These are phyloP conservation scores for Acanthamoeba lenticulata DNA, from an alignment of 208 protist species.

Conservation along the genomic window DNA sequence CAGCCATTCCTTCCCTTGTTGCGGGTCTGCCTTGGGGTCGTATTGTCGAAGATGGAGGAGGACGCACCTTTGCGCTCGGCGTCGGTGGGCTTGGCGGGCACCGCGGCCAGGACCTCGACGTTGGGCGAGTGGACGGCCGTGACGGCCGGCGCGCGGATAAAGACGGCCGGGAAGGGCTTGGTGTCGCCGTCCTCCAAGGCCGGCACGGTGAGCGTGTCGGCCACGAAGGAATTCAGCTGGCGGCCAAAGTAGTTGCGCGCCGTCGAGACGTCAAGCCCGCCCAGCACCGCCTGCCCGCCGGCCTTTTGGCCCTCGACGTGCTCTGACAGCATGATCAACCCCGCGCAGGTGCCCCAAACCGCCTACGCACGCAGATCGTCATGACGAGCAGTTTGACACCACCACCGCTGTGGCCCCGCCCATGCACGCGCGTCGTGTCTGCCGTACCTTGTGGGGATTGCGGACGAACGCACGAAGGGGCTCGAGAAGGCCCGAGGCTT, in stretches of 20 bases:
- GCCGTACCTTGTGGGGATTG: conserved; percentile 9
- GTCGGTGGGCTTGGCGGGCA: conserved; percentile 6
- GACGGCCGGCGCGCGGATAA: conserved; percentile 77
- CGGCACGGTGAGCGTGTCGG: conserved; percentile 4
- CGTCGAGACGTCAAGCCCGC: conserved; percentile 69
- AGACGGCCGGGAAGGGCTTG: conserved; percentile 62
- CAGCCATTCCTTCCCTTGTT: no score
- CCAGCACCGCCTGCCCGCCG: conserved; percentile 74
- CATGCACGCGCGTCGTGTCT: background rate
- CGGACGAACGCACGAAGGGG: conserved; percentile 69
- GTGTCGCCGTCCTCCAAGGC: background rate
- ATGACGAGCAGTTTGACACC: background rate
- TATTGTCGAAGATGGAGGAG: background rate
- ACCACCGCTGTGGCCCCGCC: background rate
- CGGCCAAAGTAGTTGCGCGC: conserved; percentile 76
- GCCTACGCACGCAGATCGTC: background rate
- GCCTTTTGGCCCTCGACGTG: conserved; percentile 73
- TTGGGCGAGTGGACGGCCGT: conserved; percentile 3
- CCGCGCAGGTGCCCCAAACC: conserved; percentile 77
- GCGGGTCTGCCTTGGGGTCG: no score
- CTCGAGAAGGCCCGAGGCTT: conserved; percentile 61
- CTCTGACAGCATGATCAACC: conserved; percentile 75
- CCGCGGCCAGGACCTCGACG: background rate
- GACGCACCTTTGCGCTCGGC: background rate
- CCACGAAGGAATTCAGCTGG: conserved; percentile 71